Percentiles rank a stretch among this genome's conserved stretches.
Conservation (phyloP, 148 eudicot species). For the Rhododendron simsii region DNA sequence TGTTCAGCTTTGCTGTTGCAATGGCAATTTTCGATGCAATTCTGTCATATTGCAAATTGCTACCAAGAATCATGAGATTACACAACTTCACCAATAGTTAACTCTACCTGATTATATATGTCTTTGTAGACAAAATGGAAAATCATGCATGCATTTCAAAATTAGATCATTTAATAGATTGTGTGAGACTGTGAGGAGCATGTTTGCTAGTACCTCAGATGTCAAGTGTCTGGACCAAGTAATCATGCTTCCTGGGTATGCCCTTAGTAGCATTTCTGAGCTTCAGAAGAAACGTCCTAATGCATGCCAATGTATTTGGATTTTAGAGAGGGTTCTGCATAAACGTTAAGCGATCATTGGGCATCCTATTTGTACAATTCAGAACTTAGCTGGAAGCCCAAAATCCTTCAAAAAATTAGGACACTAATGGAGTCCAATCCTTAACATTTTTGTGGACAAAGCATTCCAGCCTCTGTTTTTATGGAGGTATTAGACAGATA, state of each 20-base stretch:
- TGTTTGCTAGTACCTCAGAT: not conserved
- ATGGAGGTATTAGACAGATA: not conserved
- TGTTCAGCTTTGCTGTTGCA: not conserved
- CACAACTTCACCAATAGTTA: not conserved
- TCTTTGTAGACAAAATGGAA: not conserved
- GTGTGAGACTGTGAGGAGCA: not conserved
- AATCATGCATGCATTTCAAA: not conserved
- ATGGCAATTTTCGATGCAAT: not conserved
- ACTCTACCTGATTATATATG: not conserved
- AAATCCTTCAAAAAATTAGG: not conserved
- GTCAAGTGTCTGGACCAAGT: not conserved
- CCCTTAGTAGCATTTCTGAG: slow-evolving; percentile 2
- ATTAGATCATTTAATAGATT: not conserved
- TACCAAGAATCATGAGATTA: slow-evolving; percentile 1
- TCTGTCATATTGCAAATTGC: not conserved
- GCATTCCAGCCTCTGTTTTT: not conserved
- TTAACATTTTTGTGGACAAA: not conserved
- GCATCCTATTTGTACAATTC: not conserved
- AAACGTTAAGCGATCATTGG: not conserved
- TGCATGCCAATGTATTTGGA: not conserved
- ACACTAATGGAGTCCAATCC: not conserved
- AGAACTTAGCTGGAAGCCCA: not conserved
- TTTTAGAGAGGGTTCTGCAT: not conserved
- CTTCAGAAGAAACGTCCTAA: not conserved
- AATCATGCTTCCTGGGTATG: not conserved